phyloP scores from a whole-genome alignment of 75 land plant species.

The Chamaecyparis obtusa region DNA sequence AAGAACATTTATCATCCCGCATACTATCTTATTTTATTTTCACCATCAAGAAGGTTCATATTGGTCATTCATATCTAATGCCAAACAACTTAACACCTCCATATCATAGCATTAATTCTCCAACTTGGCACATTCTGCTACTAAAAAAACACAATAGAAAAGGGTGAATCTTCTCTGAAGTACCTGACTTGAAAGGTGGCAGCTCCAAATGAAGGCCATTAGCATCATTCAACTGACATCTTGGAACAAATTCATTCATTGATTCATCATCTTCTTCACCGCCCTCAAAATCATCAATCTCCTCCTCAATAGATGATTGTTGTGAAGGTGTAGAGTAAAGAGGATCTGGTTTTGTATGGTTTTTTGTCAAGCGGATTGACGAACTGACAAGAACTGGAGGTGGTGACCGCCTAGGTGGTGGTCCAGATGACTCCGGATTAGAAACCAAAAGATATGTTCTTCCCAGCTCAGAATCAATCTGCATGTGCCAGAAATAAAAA shows the following conservation, averaged over 20 bases:
- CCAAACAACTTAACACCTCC: neutral
- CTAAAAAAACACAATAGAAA: neutral
- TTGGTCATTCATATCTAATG: neutral
- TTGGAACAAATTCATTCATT: constrained; percentile 10
- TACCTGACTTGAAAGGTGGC: constrained; percentile 89
- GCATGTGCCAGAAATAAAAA: constrained; percentile 12
- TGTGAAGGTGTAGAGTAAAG: constrained; percentile 48
- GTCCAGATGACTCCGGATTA: constrained; percentile 74
- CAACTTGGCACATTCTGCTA: neutral
- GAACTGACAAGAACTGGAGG: constrained; percentile 51
- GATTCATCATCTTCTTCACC: constrained; percentile 41
- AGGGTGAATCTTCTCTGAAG: neutral
- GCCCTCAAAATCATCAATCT: constrained; percentile 92
- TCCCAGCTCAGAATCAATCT: constrained; percentile 47
- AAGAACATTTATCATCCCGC: neutral
- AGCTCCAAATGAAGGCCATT: constrained; percentile 54
- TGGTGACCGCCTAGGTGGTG: constrained; percentile 74
- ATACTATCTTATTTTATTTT: neutral
- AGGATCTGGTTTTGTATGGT: constrained; percentile 39
- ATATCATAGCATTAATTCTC: neutral
- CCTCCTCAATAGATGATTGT: constrained; percentile 70
- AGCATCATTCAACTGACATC: constrained; percentile 57
- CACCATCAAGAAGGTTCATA: neutral
- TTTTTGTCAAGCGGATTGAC: constrained; percentile 28
- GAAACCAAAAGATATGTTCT: constrained; percentile 71